These are phyloP conservation scores for Talaromyces sp. DNA, from an alignment of 2,329 filamentous ascomycete genomes.

Conservation along the genomic window DNA sequence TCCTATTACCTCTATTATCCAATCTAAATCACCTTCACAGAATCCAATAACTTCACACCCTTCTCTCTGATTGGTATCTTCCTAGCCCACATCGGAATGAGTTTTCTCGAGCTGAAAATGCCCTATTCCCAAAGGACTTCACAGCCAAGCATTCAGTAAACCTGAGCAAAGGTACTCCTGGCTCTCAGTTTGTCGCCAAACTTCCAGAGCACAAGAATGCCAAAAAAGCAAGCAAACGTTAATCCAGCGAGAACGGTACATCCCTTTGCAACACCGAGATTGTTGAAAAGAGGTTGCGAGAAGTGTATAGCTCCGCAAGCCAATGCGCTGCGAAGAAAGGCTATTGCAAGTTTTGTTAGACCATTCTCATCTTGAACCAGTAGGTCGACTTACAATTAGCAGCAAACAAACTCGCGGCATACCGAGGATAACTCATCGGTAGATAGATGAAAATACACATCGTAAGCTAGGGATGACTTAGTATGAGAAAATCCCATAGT, in stretches of 20 bases:
- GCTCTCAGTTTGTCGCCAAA: not conserved
- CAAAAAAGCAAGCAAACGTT: conserved; percentile 30
- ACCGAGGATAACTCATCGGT: conserved; percentile 29
- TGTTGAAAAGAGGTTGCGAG: conserved; percentile 22
- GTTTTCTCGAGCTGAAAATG: no score
- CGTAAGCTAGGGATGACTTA: conserved; percentile 18
- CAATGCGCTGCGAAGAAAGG: conserved; percentile 26
- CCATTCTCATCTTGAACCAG: no score
- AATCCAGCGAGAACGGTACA: conserved; percentile 32
- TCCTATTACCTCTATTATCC: no score
- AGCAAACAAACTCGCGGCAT: conserved; percentile 31
- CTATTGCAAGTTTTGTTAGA: conserved; percentile 2
- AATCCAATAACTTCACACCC: no score
- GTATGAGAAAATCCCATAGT: no score
- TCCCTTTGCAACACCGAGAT: conserved; percentile 25
- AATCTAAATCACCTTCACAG: no score
- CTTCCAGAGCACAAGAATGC: not conserved
- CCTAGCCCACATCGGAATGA: no score
- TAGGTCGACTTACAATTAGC: conserved; percentile 17
- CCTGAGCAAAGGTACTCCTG: no score
- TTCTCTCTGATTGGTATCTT: no score
- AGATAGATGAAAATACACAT: conserved; percentile 41
- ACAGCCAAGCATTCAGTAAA: no score
- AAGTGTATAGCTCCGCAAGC: conserved; percentile 33
- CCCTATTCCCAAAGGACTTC: not conserved